phyloP scores from a whole-genome alignment of 768 basidiomycete species.

The Amanita pallidorosea region DNA sequence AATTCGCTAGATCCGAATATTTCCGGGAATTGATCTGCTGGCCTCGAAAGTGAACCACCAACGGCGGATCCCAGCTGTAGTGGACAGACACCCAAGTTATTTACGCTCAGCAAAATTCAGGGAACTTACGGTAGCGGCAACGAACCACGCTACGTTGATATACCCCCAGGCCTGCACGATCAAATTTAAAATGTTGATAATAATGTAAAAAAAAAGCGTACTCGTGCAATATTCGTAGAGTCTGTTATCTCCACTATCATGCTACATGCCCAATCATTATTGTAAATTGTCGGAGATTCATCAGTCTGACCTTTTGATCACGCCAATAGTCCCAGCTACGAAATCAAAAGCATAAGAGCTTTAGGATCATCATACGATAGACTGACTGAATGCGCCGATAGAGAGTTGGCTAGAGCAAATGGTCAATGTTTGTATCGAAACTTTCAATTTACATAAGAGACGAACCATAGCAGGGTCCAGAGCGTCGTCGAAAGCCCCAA shows the following conservation, averaged over 20 bases:
- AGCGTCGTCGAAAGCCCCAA: conserved; percentile 67
- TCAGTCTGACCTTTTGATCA: conserved; percentile 39
- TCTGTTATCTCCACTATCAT: conserved; percentile 51
- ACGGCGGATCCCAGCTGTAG: conserved; percentile 27
- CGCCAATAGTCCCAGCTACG: conserved; percentile 48
- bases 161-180: conserved; percentile 15
- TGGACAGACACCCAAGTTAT: background rate
- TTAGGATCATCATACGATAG: background rate
- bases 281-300: background rate
- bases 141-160: conserved; percentile 27
- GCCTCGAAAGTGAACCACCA: conserved; percentile 33
- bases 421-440: background rate
- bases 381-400: conserved; percentile 58
- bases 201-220: background rate
- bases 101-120: background rate
- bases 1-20: conserved; percentile 27
- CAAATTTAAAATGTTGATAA: background rate
- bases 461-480: conserved; percentile 45
- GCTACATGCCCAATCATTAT: conserved; percentile 13
- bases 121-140: conserved; percentile 10
- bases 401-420: conserved; percentile 39
- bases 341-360: background rate
- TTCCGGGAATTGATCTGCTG: too few relatives aligned
- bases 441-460: background rate
- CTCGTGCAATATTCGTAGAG: conserved; percentile 39